Base-by-base conservation (phyloP, 2,329 filamentous ascomycete species). In the Aspergillus pseudoviridinutans region DNA sequence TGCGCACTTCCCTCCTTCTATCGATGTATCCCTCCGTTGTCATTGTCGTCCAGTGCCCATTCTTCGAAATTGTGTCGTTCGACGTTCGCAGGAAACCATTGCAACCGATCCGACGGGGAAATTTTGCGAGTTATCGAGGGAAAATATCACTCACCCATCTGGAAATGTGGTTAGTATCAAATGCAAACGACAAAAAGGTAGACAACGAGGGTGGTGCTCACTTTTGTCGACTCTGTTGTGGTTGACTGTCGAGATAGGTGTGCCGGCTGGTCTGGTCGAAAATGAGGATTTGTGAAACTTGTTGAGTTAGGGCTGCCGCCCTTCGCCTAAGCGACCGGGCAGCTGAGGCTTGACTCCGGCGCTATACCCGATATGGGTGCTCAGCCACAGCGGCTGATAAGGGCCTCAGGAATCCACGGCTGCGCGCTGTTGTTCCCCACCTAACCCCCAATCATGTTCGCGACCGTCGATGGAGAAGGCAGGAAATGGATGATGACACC, bases 61-160 rank as follows among this genome's bases (percentile, higher is more conserved):
- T 50, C 25, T 57, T 61, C 51, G 54, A 49, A 53, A 52, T 50
- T 42, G 42, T 61, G 59, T 65, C 64, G 61, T 58, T 65, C 61
- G 63, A 66, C 59, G 66, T 64, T 68, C 67, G 68, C 65, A 68
- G 51, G 50, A 56, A 59, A 61, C 60, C 64, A 71, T 62, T 67
- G 64, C 66, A 61, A 51, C 59, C 64, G 68, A 60, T 66, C 68
- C 66, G 66, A 67, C 63, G 61, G 57, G 62, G 60, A 58, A 51
- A 61, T 63, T 7, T 3, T 25, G 12, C 22, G 64, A 68, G 62
- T 65, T 67, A 58, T 59, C 61, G 56, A 58, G 56, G 57, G 62
- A 62, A 64, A 68, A 64, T 58, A 62, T 59, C 72, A 81, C 84
- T 84, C 82, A 87, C 84, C 84, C 84, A 87, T 87, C 84, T 86